These are phyloP conservation scores for Hypoxylon sp. DNA, from an alignment of 2,329 filamentous ascomycete species.

Conservation along the genomic window DNA sequence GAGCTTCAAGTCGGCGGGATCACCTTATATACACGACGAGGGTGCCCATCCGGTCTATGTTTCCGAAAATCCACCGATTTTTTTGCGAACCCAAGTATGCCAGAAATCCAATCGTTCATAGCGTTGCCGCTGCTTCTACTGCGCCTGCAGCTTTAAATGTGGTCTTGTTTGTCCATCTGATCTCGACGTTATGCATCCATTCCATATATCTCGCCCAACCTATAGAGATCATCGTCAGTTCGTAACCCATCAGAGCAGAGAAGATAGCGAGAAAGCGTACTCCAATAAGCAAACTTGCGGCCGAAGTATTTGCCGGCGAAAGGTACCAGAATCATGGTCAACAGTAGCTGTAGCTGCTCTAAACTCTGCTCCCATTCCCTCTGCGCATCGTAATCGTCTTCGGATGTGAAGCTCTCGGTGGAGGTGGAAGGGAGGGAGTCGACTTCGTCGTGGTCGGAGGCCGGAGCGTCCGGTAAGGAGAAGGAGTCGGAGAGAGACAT, in stretches of 20 bases:
- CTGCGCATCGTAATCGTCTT: slow-evolving; percentile 85
- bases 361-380: slow-evolving; percentile 94
- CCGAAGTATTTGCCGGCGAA: slow-evolving; percentile 96
- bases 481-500: slow-evolving; percentile 61
- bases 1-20: slow-evolving; percentile 20
- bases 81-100: slow-evolving; percentile 6
- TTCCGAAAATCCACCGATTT: slow-evolving; percentile 7
- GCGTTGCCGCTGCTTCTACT: slow-evolving; percentile 68
- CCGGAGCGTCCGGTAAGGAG: slow-evolving; percentile 61
- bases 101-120: slow-evolving; percentile 45
- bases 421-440: slow-evolving; percentile 74
- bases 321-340: slow-evolving; percentile 95
- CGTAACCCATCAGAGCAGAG: slow-evolving; percentile 11
- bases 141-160: slow-evolving; percentile 73
- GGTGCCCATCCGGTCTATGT: slow-evolving; percentile 19
- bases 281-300: slow-evolving; percentile 95
- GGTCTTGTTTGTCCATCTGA: slow-evolving; percentile 72
- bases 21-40: slow-evolving; percentile 29
- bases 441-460: slow-evolving; percentile 67
- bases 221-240: slow-evolving; percentile 53
- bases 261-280: slow-evolving; percentile 64
- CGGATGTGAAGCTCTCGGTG: slow-evolving; percentile 62
- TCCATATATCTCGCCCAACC: slow-evolving; percentile 95
- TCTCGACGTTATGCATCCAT: slow-evolving; percentile 87
- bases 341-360: slow-evolving; percentile 89